These are phyloP conservation scores for Hymenoscyphus fraxineus DNA, from an alignment of 2,329 filamentous ascomycete species.

Conservation along the genomic window DNA sequence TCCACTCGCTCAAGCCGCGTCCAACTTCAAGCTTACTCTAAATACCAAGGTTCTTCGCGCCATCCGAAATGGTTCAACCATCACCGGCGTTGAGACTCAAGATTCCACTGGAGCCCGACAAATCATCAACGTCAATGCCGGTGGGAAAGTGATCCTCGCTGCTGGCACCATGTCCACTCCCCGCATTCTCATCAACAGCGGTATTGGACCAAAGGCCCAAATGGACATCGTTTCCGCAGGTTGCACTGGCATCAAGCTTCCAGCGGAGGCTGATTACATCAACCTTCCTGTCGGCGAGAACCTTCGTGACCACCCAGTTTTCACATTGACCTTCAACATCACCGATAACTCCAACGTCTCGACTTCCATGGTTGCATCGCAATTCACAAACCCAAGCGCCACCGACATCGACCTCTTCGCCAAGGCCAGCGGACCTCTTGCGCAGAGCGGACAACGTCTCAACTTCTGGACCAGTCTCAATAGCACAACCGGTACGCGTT, in stretches of 20 bases:
- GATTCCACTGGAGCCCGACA: constrained; percentile 36
- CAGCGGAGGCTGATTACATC: constrained; percentile 49
- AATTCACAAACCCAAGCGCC: constrained; percentile 44
- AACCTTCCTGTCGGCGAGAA: constrained; percentile 57
- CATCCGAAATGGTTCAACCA: constrained; percentile 55
- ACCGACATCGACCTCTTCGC: constrained; percentile 38
- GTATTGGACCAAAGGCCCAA: constrained; percentile 33
- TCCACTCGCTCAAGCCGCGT: constrained; percentile 51
- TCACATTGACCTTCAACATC: constrained; percentile 24
- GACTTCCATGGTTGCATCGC: constrained; percentile 36
- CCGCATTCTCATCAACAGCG: constrained; percentile 31
- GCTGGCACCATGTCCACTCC: constrained; percentile 24
- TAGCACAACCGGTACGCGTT: constrained; percentile 40
- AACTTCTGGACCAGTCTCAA: constrained; percentile 45
- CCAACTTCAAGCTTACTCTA: constrained; percentile 63
- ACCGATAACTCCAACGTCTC: constrained; percentile 7
- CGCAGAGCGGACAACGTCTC: constrained; percentile 43
- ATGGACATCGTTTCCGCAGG: constrained; percentile 36
- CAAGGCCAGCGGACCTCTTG: constrained; percentile 39
- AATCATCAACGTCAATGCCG: constrained; percentile 33
- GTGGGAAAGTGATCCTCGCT: constrained; percentile 23
- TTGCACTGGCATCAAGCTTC: constrained; percentile 39
- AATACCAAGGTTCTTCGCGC: constrained; percentile 63
- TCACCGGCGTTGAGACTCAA: constrained; percentile 59
- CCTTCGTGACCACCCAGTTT: constrained; percentile 54